Percentiles rank a stretch among this genome's conserved stretches.
phyloP scores from a whole-genome alignment of 257 asterid genomes.

The Petunia secreta region DNA sequence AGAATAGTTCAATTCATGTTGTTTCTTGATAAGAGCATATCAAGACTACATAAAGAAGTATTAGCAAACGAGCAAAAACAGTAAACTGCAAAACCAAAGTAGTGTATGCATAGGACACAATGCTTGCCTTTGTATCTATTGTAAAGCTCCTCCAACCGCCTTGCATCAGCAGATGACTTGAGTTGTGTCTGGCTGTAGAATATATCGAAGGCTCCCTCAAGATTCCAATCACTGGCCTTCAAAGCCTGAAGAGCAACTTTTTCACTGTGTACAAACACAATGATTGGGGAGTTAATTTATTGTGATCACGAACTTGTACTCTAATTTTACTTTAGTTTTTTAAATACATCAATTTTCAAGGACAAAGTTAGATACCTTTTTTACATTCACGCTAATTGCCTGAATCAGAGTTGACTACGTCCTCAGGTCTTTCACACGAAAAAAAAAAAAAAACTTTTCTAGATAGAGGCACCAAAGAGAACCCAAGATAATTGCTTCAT shows the following conservation, averaged over 20 bases:
- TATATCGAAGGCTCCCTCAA: slow-evolving; percentile 95
- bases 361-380: neutral
- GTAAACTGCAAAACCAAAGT: neutral
- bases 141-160: slow-evolving; percentile 93
- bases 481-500: neutral
- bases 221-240: slow-evolving; percentile 94
- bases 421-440: neutral
- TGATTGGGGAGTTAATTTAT: slow-evolving; percentile 20
- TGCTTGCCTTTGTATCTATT: slow-evolving; percentile 82
- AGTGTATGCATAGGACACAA: neutral
- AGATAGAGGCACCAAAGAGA: neutral
- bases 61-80: neutral
- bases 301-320: neutral
- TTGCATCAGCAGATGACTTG: slow-evolving; percentile 78
- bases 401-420: neutral
- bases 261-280: slow-evolving; percentile 60
- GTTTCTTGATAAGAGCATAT: neutral
- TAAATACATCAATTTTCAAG: slow-evolving; percentile 1
- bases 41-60: neutral
- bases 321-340: neutral
- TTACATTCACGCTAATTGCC: neutral
- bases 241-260: slow-evolving; percentile 84
- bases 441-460: neutral
- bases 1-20: neutral
- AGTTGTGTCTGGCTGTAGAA: slow-evolving; percentile 86